Evolutionary conservation across 2,329 filamentous ascomycete species (phyloP), one percentile per base, ranked within the genome.

Genomic region (Paecilomyces dactylethromorphus): DNA sequence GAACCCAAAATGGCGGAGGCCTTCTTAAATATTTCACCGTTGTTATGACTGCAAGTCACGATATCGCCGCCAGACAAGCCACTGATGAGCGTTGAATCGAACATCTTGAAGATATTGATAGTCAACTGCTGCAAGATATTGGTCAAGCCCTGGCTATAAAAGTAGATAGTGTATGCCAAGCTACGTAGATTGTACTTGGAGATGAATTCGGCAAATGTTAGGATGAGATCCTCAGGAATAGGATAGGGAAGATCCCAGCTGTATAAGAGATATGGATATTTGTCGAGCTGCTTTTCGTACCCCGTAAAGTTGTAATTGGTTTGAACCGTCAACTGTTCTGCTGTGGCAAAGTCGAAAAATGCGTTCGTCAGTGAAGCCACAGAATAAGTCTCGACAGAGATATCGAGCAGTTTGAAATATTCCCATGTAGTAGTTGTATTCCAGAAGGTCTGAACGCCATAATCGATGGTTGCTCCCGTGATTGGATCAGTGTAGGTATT

Each of bases 21-120:
- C 3, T 67, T 69, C 51, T 75, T 71, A 59, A 78, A 81, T 0
- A 80, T 58, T 13, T 64, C 62, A 15, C 76, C 71, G 55, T 76
- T 74, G 63, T 78, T 76, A 32, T 70, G 63, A 1, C 76, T 71
- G 1, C 71, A 68, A 18, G 72, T 75, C 3, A 68, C 65, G 7
- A 68, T 59, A 31, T 68, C 65, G 2, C 60, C 62, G 8, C 66
- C 70, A 49, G 69, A 64, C 21, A 78, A 66, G 2, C 67, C 68
- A 15, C 70, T 65, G 1, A 71, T 65, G 61, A 78, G 74, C 7
- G 53, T 49, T 6, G 62, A n/a, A 65, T 69, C 10, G 66, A 68
- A 62, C 10, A 63, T 57, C 39, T 70, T 63, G 59, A 69, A 55
- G n/a, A 66, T 56, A 49, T 69, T 68, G 1, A 69, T 22, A 0